Percentiles rank a stretch among this genome's conserved stretches.
Evolutionary conservation across 345 rosid species (phyloP).

Genomic region (Citrus inodora): DNA sequence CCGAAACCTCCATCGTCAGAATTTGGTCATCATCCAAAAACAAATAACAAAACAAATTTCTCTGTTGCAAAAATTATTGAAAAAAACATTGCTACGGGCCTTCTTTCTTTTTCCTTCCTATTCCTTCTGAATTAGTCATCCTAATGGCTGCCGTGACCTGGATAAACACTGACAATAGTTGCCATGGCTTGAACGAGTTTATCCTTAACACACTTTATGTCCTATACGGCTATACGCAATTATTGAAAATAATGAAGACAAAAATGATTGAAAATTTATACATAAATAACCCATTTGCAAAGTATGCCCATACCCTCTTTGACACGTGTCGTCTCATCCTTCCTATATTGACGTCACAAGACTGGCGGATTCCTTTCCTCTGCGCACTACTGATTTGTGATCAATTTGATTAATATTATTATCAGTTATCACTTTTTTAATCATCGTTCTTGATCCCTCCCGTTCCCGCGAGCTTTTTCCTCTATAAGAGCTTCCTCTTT

Average conservation of each 20-base stretch:
- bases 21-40: too few relatives aligned
- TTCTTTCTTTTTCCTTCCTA: too few relatives aligned
- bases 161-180: neutral
- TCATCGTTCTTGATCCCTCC: neutral
- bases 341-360: neutral
- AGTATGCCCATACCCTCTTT: slow-evolving; percentile 10
- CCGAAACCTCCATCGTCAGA: neutral
- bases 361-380: neutral
- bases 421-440: neutral
- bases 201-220: neutral
- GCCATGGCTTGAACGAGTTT: neutral
- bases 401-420: too few relatives aligned
- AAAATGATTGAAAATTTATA: neutral
- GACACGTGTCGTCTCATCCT: neutral
- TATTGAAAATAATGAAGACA: neutral
- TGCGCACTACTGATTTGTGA: neutral
- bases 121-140: too few relatives aligned
- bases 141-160: neutral
- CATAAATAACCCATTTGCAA: neutral
- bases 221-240: neutral
- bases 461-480: too few relatives aligned
- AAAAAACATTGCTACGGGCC: too few relatives aligned
- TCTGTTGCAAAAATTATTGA: too few relatives aligned
- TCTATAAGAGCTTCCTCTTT: neutral
- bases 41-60: too few relatives aligned